These are phyloP conservation scores for Marasmius sp. DNA, from an alignment of 1,284 basidiomycete genomes.

Conservation along the genomic window DNA sequence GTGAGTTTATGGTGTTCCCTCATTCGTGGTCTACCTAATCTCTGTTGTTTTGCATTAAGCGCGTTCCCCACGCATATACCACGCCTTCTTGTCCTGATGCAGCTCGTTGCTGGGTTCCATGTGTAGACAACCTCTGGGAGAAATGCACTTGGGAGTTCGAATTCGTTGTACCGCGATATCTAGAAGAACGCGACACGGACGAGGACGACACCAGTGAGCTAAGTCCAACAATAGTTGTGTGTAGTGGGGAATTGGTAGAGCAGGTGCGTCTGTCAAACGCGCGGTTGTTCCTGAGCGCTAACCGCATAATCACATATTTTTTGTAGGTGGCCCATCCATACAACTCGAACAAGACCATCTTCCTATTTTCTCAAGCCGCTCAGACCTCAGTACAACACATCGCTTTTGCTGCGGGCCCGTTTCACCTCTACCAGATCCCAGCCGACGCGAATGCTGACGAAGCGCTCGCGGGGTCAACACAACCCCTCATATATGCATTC, in stretches of 20 bases:
- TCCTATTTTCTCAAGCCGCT: constrained; percentile 87
- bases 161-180: constrained; percentile 87
- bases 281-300: constrained; percentile 6
- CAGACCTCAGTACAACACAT: constrained; percentile 95
- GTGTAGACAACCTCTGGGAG: constrained; percentile 94
- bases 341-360: constrained; percentile 93
- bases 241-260: constrained; percentile 92
- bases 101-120: constrained; percentile 96
- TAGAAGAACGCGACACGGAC: constrained; percentile 65
- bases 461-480: constrained; percentile 59
- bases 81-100: constrained; percentile 87
- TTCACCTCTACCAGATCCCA: constrained; percentile 78
- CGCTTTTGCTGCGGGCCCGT: constrained; percentile 94
- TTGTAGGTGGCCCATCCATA: constrained; percentile 88
- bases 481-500: constrained; percentile 91
- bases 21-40: constrained; percentile 11
- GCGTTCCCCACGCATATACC: constrained; percentile 91
- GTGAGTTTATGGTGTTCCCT: constrained; percentile 49
- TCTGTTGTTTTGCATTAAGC: constrained; percentile 45
- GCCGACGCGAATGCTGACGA: constrained; percentile 57
- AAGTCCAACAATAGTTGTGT: constrained; percentile 83
- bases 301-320: constrained; percentile 17
- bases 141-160: constrained; percentile 99
- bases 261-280: constrained; percentile 57
- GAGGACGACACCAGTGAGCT: constrained; percentile 62